Conservation (phyloP, 2,329 filamentous ascomycete species). For the Aspergillus sp. region DNA sequence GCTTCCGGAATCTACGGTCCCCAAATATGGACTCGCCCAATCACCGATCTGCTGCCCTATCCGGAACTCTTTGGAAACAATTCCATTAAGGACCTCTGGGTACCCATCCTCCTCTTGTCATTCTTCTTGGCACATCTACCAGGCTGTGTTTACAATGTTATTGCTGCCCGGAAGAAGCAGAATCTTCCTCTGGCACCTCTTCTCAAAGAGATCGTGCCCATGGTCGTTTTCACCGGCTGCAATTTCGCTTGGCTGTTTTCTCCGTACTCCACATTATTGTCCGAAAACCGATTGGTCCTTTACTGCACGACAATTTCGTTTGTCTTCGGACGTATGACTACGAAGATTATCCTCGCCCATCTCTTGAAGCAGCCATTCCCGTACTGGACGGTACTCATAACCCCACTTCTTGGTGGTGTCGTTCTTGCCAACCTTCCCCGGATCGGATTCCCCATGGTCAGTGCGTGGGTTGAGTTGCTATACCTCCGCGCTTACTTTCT, state of each 20-base stretch:
- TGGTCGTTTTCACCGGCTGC: slow-evolving; percentile 67
- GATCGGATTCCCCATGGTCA: slow-evolving; percentile 61
- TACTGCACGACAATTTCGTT: slow-evolving; percentile 94
- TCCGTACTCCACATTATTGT: slow-evolving; percentile 71
- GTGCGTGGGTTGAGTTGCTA: slow-evolving; percentile 58
- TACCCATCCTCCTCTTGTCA: slow-evolving; percentile 58
- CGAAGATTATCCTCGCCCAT: slow-evolving; percentile 96
- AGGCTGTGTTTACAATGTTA: slow-evolving; percentile 81
- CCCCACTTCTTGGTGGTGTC: slow-evolving; percentile 77
- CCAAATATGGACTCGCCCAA: slow-evolving; percentile 70
- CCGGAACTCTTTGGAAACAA: slow-evolving; percentile 57
- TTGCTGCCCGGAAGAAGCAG: slow-evolving; percentile 62
- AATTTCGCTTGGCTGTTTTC: slow-evolving; percentile 82
- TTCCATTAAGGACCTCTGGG: slow-evolving; percentile 83
- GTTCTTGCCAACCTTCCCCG: slow-evolving; percentile 73
- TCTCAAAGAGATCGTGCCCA: slow-evolving; percentile 89
- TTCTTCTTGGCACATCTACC: slow-evolving; percentile 71
- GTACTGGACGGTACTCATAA: slow-evolving; percentile 88
- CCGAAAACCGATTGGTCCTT: slow-evolving; percentile 78
- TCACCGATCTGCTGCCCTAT: slow-evolving; percentile 61
- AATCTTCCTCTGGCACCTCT: slow-evolving; percentile 70
- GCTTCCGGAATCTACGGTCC: slow-evolving; percentile 82
- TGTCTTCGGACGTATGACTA: slow-evolving; percentile 95
- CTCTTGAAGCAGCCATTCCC: slow-evolving; percentile 89
- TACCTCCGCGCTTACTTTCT: slow-evolving; percentile 81